Evolutionary conservation across 306 rosid species (phyloP).

Genomic region (Vachellia collinsii): DNA sequence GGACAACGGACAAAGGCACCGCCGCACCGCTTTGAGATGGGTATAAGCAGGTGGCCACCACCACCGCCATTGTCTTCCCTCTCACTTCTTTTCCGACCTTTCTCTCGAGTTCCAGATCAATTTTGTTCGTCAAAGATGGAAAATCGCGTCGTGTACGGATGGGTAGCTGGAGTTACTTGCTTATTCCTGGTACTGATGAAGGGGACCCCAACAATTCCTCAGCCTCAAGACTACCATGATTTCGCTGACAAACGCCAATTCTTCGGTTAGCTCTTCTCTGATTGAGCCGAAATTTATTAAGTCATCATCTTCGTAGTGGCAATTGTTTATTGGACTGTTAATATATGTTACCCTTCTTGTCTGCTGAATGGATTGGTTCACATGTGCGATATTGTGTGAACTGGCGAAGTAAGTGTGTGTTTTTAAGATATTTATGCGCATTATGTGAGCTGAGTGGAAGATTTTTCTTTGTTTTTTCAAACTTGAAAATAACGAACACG

Average conservation of each 20-base stretch:
- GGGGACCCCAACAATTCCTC: conserved; percentile 81
- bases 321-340: neutral
- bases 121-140: conserved; percentile 45
- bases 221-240: conserved; percentile 76
- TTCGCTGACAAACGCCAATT: conserved; percentile 82
- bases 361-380: neutral
- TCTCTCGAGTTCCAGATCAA: neutral
- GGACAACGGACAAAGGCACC: neutral
- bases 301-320: too few species aligned
- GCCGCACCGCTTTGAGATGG: neutral
- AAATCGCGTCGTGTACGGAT: conserved; percentile 53
- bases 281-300: neutral
- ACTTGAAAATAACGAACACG: neutral
- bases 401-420: neutral
- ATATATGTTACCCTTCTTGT: neutral
- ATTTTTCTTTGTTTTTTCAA: neutral
- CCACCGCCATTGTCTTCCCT: neutral
- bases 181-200: conserved; percentile 65
- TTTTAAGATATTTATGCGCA: too few species aligned
- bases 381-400: neutral
- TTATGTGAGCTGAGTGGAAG: neutral
- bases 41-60: neutral
- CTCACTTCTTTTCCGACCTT: neutral
- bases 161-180: conserved; percentile 57
- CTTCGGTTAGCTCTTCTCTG: conserved; percentile 53